Evolutionary conservation across 345 rosid species (phyloP).

Genomic region (Litchi chinensis): DNA sequence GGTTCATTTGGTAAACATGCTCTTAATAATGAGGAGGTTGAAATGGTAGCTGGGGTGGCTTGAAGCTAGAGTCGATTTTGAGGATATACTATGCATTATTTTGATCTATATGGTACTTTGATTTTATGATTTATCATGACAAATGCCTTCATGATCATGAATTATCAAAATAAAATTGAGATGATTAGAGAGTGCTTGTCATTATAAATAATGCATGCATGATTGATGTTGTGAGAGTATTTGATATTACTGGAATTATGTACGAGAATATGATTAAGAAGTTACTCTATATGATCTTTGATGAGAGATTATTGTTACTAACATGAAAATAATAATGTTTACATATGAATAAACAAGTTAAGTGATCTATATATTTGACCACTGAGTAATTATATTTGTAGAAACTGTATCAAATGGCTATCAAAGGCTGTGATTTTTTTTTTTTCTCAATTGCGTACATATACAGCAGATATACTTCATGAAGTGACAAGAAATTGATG

Average conservation of each 20-base stretch:
- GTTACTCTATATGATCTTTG: not conserved
- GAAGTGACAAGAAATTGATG: too few species aligned
- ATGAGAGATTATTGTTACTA: not conserved
- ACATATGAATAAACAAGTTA: not conserved
- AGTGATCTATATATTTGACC: not conserved
- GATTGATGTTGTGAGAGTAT: not conserved
- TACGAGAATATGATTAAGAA: not conserved
- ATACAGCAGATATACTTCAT: too few species aligned
- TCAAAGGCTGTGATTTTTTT: too few species aligned
- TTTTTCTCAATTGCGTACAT: not conserved
- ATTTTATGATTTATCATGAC: not conserved
- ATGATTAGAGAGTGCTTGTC: not conserved
- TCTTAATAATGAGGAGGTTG: not conserved
- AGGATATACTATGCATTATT: not conserved
- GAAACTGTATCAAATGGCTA: too few species aligned
- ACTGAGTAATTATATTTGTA: too few species aligned
- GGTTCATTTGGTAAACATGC: not conserved
- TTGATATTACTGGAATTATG: not conserved
- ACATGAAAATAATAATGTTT: not conserved
- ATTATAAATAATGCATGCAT: not conserved
- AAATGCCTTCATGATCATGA: not conserved
- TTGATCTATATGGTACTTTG: not conserved
- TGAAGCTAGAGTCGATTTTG: not conserved
- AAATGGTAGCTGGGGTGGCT: slow-evolving; percentile 16
- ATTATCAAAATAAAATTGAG: not conserved